Evolutionary conservation across 2,329 filamentous ascomycete species (phyloP).

Genomic region (Apiospora marii): DNA sequence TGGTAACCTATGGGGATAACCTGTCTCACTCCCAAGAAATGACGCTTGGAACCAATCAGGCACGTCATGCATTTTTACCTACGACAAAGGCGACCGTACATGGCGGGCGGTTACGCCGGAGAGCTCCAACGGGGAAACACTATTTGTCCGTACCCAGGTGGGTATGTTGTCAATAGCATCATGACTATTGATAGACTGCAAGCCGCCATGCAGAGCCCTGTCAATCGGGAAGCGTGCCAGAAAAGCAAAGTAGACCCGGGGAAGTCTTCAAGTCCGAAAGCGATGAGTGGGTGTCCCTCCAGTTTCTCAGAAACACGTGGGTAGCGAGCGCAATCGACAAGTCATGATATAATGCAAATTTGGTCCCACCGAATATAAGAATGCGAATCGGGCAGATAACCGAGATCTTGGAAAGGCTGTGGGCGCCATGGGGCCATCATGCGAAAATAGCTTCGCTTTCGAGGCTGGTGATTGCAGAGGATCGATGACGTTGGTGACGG

Average conservation of each 20-base stretch:
- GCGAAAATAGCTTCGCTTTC: not conserved
- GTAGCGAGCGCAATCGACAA: not conserved
- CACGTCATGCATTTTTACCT: conserved; percentile 10
- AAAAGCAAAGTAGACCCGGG: conserved; percentile 1
- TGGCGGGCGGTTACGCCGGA: not conserved
- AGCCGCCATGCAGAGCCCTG: not conserved
- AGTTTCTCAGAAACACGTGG: not conserved
- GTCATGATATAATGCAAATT: not conserved
- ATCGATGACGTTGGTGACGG: conserved; percentile 6
- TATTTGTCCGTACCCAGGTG: not conserved
- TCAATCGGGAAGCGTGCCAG: not conserved
- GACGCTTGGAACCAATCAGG: not conserved
- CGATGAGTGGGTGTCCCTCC: not conserved
- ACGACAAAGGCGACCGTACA: too few relatives aligned
- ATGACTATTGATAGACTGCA: not conserved
- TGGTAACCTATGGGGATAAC: not conserved
- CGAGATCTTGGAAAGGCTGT: not conserved
- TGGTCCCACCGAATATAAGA: not conserved
- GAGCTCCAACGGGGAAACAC: conserved; percentile 3
- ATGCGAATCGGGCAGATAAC: not conserved
- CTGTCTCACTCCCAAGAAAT: not conserved
- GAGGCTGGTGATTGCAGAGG: not conserved
- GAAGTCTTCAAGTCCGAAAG: not conserved
- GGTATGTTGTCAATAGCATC: not conserved
- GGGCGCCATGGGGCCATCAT: not conserved